Evolutionary conservation across 306 rosid genomes (phyloP).

Genomic region (Quercus rubra): DNA sequence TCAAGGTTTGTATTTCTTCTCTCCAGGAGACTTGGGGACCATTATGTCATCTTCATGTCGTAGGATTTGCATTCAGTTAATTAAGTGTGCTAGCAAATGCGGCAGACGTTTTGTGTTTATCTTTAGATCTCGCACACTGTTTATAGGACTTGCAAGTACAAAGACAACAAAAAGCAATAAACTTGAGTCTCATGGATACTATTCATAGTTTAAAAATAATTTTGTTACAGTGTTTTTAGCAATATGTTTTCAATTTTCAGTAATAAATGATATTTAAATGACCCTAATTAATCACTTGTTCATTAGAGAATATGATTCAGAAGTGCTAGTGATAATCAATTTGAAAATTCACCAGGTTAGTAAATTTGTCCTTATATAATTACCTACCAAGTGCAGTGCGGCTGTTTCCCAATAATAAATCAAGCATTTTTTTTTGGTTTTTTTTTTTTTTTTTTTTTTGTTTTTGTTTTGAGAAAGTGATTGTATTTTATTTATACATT

Average conservation of each 20-base stretch:
- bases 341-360: too few species aligned
- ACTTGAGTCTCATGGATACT: rapidly evolving
- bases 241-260: too few species aligned
- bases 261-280: rapidly evolving
- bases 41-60: not conserved
- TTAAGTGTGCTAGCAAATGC: not conserved
- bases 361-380: too few species aligned
- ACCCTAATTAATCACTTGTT: not conserved
- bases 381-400: too few species aligned
- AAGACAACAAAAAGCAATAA: too few species aligned
- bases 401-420: too few species aligned
- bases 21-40: not conserved
- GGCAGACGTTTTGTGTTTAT: rapidly evolving
- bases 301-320: not conserved
- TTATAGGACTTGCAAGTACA: rapidly evolving
- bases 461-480: too few species aligned
- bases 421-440: too few species aligned
- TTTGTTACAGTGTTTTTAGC: rapidly evolving
- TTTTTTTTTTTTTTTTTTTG: too few species aligned
- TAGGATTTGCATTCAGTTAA: not conserved
- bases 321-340: too few species aligned
- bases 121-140: rapidly evolving
- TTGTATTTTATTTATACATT: too few species aligned
- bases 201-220: too few species aligned
- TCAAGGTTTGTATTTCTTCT: not conserved